Evolutionary conservation across 2,329 filamentous ascomycete genomes (phyloP).

Genomic region (Cladosporium sp.): DNA sequence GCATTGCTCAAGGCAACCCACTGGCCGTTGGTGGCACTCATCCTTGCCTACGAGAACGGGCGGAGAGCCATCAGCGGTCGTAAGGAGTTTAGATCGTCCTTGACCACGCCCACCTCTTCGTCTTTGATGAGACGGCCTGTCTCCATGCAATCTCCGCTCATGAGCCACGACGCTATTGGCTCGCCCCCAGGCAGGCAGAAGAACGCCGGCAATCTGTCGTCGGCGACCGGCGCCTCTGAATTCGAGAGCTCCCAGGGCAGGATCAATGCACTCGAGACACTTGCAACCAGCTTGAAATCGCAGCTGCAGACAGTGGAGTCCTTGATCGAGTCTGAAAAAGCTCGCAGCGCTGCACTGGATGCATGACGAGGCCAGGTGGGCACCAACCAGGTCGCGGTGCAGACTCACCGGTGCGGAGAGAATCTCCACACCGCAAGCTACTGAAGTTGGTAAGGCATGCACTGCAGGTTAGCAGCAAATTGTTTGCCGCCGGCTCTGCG

Average conservation of each 20-base stretch:
- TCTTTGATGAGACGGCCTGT: background rate
- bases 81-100: background rate
- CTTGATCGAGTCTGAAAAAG: slow-evolving; percentile 1
- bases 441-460: background rate
- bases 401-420: background rate
- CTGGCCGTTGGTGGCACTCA: slow-evolving; percentile 62
- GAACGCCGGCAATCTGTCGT: too few relatives aligned
- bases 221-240: background rate
- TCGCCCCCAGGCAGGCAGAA: too few relatives aligned
- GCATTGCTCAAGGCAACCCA: slow-evolving; percentile 54
- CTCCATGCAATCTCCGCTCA: background rate
- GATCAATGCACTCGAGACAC: background rate
- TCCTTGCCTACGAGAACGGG: slow-evolving; percentile 58
- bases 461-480: background rate
- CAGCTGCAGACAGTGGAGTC: slow-evolving; percentile 4
- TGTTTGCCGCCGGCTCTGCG: slow-evolving; percentile 6
- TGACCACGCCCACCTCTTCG: background rate
- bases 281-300: background rate
- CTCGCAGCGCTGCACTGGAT: too few relatives aligned
- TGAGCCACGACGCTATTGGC: slow-evolving; percentile 20
- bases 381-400: background rate
- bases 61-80: slow-evolving; percentile 23
- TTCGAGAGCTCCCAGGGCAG: background rate
- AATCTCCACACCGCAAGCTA: background rate
- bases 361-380: background rate